Evolutionary conservation across 2,329 filamentous ascomycete species (phyloP), one percentile per base, ranked within the genome.

Genomic region (Sporothrix curviconia): DNA sequence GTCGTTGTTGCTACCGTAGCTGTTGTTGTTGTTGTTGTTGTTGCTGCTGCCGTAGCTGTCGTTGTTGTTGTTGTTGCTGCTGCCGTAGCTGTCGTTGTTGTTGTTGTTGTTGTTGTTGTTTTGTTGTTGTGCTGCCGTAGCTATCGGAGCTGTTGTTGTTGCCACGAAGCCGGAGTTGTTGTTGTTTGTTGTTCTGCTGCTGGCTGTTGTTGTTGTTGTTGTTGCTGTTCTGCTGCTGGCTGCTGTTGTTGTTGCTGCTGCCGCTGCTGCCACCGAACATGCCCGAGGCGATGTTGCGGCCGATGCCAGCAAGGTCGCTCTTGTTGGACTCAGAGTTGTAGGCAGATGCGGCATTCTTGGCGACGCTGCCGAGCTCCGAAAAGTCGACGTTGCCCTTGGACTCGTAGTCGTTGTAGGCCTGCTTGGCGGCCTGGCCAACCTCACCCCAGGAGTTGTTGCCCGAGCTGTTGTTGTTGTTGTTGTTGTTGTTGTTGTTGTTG

Each of bases 321-420:
- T 63, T 58, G 53, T 59, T 60, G 52, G 49, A 28, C 25, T 58
- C 55, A 7, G 28, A 17, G 34, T 52, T 36, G 63, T 65, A 65
- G 7, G 63, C 65, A 9, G 62, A 61, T 49, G 70, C 68, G 30
- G 71, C 69, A 54, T 68, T 66, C 61, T 69, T 67, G 39, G 70
- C 70, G 1, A 72, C 60, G 49, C 61, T 56, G 49, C 64, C 66
- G 22, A 71, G 63, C 57, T 68, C 66, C 43, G 56, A 58, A 59
- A 64, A 68, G 56, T 72, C 69, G 54, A 69, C 64, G 19, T 50
- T 65, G 19, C 68, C 69, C 69, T 71, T 70, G 51, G 59, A 57
- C 57, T 59, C 34, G 61, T 61, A 65, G 56, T 61, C 60, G 19
- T 25, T 43, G 54, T 39, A 62, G 57, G 61, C 63, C 59, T 64